Base-by-base conservation (phyloP, 2,329 filamentous ascomycete species). In the Fusarium abutilonis region DNA sequence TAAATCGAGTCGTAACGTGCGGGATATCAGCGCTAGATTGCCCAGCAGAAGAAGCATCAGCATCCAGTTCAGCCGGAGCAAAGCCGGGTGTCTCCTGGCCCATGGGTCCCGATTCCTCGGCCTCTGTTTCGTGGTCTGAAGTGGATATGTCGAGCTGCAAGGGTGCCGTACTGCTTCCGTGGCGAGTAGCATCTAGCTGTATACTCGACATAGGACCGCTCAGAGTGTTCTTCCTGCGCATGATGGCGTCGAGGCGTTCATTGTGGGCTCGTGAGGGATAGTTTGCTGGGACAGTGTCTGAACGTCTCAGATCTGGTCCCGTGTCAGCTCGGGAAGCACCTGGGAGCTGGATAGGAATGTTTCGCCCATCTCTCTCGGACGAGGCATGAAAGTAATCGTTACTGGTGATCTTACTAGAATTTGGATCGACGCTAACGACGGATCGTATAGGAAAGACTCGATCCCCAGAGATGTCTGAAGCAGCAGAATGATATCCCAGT, bases 391-490 rank as follows among this genome's bases (percentile, higher is more conserved):
- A 76, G 56, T 77, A 76, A n/a, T 78, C 77, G 10, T 80, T 78
- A 41, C 66, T 70, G 6, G 74, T 68, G 60, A 70, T 81, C 77
- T 76, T 74, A 46, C 64, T 66, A 14, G 74, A 76, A n/a, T 56
- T 51, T 7, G 85, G 85, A 66, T 91, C 87, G 36, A 93, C 85
- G 7, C 86, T 90, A 21, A 94, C 81, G 39, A 91, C 88, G n/a
- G 90, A 93, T 44, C 90, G 86, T 29, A 94, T 90, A n/a, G 91
- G 91, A 53, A 91, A 94, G 6, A 94, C 89, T 51, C 89, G 84
- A 69, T 93, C 82, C 29, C 74, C 73, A 26, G 75, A 76, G 21
- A 74, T 71, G 49, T 77, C 76, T n/a, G 76, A 77, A 42, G 69
- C 63, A 10, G 66, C 64, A 3, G 74, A 76, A 19, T 60, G 70